phyloP scores from a whole-genome alignment of 805 yeast species.

The Yarrowia sp. region DNA sequence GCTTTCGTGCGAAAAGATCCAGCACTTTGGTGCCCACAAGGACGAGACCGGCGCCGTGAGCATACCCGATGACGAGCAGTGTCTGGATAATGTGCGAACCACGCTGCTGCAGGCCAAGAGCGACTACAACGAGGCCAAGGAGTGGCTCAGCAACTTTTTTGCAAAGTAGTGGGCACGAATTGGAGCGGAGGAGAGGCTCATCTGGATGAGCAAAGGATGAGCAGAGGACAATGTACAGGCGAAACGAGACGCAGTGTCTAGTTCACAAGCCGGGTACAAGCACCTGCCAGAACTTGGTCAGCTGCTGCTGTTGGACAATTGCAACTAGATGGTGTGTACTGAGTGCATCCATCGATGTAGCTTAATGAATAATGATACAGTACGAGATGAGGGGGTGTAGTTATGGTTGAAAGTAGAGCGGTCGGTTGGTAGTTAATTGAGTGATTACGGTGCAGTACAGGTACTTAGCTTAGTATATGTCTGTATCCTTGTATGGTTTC shows the following conservation, averaged over 20 bases:
- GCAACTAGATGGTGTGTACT: not conserved
- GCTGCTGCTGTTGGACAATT: not conserved
- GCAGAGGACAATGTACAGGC: too few species aligned
- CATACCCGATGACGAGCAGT: conserved; percentile 35
- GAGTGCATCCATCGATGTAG: not conserved
- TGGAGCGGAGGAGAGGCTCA: too few species aligned
- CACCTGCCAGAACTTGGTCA: not conserved
- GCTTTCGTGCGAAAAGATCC: conserved; percentile 87
- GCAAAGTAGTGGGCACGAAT: conserved; percentile 15
- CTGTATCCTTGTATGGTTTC: too few species aligned
- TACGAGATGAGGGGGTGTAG: not conserved
- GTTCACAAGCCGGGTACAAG: too few species aligned
- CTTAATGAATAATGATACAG: conserved; percentile 12
- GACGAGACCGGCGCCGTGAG: conserved; percentile 39
- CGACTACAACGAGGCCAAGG: conserved; percentile 39
- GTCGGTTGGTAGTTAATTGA: too few species aligned
- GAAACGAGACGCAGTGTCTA: too few species aligned
- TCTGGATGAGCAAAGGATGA: too few species aligned
- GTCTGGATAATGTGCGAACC: conserved; percentile 36
- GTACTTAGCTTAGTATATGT: too few species aligned
- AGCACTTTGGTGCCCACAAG: conserved; percentile 69
- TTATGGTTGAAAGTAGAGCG: too few species aligned
- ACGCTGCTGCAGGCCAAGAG: conserved; percentile 35
- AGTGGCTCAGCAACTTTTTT: conserved; percentile 35
- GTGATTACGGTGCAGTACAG: too few species aligned